Evolutionary conservation across 176 grass and related monocot genomes (phyloP), one percentile per base, ranked within the genome.

Genomic region (Rhynchospora pubera): DNA sequence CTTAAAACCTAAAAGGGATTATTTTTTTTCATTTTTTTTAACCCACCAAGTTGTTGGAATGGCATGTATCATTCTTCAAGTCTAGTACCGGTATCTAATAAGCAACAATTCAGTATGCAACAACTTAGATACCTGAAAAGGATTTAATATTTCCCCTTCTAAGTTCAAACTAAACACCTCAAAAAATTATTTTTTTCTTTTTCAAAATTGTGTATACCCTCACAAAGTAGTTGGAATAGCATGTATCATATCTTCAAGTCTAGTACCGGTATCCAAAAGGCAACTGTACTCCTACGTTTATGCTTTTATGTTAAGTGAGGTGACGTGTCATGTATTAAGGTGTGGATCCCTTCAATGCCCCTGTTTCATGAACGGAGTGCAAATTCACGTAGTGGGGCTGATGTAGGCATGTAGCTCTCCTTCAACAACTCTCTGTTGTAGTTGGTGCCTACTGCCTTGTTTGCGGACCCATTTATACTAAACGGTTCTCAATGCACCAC

Each of bases 281-380:
- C 66, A 70, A 69, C 45, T 45, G 65, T 68, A 68, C 65, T 67
- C 16, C 28, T 39, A 67, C 24, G 60, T 24, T 26, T 26, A 62
- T 10, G 57, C n/a, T 24, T 62, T 62, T 62, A 9, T 65, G 10
- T 65, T 34, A 24, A 34, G 8, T 30, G 65, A 57, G 55, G 0
- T 64, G 24, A 30, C 24, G 62, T 30, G 63, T 67, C 24, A 34
- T 19, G 10, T 34, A 67, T 0, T 5, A 34, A 12, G 63, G 63
- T 9, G 64, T 39, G 64, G 28, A 48, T 26, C 22, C 23, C 53
- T 43, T 22, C 42, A 10, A 58, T 80, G 8, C n/a, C n/a, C n/a
- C 56, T 62, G 78, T 80, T 80, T 32, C 57, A 63, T n/a, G 62
- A 80, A 62, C 56, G 23, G 30, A 59, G 55, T 47, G 78, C 78